Conservation (phyloP, 139 green algal genomes). For the Pseudopediastrum boryanum region DNA sequence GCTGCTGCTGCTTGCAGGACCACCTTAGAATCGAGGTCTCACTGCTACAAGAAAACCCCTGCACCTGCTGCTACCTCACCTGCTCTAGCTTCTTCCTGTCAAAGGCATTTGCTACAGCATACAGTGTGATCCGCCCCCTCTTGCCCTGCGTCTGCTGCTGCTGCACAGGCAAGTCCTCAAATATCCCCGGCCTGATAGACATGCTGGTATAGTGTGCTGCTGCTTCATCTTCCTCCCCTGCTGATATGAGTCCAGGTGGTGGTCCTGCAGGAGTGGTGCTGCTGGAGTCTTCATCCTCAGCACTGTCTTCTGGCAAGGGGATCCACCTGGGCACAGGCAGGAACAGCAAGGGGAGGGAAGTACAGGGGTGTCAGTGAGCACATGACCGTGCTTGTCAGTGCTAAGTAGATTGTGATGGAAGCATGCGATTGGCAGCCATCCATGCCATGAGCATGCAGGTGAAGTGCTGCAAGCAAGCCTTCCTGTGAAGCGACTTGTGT, state of each 20-base stretch:
- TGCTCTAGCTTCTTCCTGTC: conserved; percentile 64
- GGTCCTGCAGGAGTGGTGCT: background rate
- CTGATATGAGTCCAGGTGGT: background rate
- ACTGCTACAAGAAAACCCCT: no score
- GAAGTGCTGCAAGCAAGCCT: no score
- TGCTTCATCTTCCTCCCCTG: background rate
- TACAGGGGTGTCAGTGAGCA: no score
- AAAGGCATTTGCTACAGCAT: conserved; percentile 58
- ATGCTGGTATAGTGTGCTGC: background rate
- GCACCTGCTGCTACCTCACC: conserved; percentile 39
- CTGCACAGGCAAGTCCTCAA: background rate
- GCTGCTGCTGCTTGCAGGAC: no score
- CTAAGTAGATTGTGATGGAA: no score
- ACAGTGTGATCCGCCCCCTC: conserved; percentile 51
- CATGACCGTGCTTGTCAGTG: no score
- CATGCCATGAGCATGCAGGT: no score
- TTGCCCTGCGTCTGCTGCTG: background rate
- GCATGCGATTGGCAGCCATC: no score
- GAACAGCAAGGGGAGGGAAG: background rate
- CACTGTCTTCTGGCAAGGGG: conserved; percentile 46
- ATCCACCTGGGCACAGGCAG: conserved; percentile 35
- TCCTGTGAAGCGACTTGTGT: no score
- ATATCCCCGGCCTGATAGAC: no score
- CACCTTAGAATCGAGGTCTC: no score
- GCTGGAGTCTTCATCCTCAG: conserved; percentile 24